Evolutionary conservation across 2,329 filamentous ascomycete genomes (phyloP).

Genomic region (Cadophora malorum): DNA sequence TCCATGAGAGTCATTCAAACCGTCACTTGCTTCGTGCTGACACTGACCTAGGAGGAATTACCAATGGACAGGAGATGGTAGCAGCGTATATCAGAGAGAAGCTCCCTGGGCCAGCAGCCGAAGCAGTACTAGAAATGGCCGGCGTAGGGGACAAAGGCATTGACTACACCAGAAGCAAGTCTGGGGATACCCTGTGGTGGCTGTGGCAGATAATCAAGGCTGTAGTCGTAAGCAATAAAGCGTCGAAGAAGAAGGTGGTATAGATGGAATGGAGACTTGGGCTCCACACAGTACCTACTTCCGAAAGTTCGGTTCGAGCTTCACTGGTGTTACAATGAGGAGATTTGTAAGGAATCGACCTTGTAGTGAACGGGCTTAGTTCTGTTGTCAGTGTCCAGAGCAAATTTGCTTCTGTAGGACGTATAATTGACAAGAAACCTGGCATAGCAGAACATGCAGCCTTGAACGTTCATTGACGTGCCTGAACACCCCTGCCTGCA

Average conservation of each 20-base stretch:
- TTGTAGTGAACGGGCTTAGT: too few species aligned
- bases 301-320: too few species aligned
- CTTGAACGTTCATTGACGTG: background rate
- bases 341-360: background rate
- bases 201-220: slow-evolving; percentile 50
- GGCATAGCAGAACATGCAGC: too few species aligned
- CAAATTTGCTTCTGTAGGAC: too few species aligned
- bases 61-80: slow-evolving; percentile 62
- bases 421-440: too few species aligned
- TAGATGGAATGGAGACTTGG: background rate
- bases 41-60: slow-evolving; percentile 49
- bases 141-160: slow-evolving; percentile 58
- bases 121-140: slow-evolving; percentile 52
- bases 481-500: background rate
- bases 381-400: too few species aligned
- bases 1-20: background rate
- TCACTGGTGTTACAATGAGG: too few species aligned
- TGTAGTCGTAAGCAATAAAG: slow-evolving; percentile 41
- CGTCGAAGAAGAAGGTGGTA: slow-evolving; percentile 25
- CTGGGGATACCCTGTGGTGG: slow-evolving; percentile 45
- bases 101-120: slow-evolving; percentile 52
- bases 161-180: slow-evolving; percentile 50
- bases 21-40: background rate
- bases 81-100: slow-evolving; percentile 56
- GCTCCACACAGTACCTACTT: too few species aligned